A percentile compares a stretch with the other conserved stretches of the same genome.
These are phyloP conservation scores for Globisporangium abappressorium DNA, from an alignment of 352 stramenopile species.

Conservation along the genomic window DNA sequence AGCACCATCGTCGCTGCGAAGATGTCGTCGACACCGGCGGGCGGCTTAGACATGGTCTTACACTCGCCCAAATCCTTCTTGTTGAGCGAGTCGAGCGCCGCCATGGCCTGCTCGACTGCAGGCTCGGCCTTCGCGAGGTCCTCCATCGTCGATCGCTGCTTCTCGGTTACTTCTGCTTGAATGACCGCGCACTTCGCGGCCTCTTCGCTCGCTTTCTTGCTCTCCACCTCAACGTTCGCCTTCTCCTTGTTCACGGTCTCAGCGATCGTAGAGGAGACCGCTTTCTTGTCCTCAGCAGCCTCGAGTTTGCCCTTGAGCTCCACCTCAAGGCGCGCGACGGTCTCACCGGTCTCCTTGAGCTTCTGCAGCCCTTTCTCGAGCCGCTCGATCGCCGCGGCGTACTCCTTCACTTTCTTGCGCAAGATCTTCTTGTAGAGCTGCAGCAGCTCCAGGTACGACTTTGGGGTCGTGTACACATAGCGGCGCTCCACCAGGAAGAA, in stretches of 20 bases:
- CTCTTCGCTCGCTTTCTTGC: slow-evolving; percentile 91
- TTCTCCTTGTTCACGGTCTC: slow-evolving; percentile 96
- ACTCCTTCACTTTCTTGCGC: slow-evolving; percentile 89
- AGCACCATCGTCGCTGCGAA: slow-evolving; percentile 93
- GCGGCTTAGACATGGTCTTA: slow-evolving; percentile 96
- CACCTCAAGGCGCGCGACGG: slow-evolving; percentile 90
- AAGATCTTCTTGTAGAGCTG: slow-evolving; percentile 95
- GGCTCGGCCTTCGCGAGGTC: slow-evolving; percentile 95
- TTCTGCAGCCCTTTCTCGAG: slow-evolving; percentile 92
- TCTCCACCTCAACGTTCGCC: slow-evolving; percentile 94
- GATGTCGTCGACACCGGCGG: slow-evolving; percentile 93
- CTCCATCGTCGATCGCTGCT: slow-evolving; percentile 84
- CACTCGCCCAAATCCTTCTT: slow-evolving; percentile 96
- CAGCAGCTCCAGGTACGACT: slow-evolving; percentile 94
- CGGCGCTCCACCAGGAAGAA: slow-evolving; percentile 91
- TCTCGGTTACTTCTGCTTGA: slow-evolving; percentile 91
- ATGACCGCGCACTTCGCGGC: slow-evolving; percentile 93
- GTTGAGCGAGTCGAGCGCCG: slow-evolving; percentile 94
- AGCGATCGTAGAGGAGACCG: slow-evolving; percentile 91
- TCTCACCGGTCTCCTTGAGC: slow-evolving; percentile 91
- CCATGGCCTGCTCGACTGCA: slow-evolving; percentile 94
- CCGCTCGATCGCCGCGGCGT: slow-evolving; percentile 86
- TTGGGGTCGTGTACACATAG: slow-evolving; percentile 94
- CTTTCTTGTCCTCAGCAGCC: slow-evolving; percentile 95
- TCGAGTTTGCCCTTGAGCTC: slow-evolving; percentile 95